A percentile compares a stretch with the other conserved stretches of the same genome.
phyloP scores from a whole-genome alignment of 2,329 filamentous ascomycete genomes.

The Setomelanomma holmii region DNA sequence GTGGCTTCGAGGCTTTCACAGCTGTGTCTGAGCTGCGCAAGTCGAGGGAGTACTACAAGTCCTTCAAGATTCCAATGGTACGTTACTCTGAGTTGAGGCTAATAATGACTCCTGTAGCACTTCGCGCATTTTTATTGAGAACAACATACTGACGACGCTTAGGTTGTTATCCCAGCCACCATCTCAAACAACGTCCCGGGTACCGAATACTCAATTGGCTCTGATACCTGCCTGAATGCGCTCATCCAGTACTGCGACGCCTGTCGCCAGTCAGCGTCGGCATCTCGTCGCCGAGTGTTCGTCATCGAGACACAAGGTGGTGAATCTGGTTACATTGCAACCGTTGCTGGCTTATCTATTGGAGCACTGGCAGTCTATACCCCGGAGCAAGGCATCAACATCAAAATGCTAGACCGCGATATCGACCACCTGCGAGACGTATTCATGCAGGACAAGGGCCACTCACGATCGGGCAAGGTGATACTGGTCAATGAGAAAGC shows the following conservation, averaged over 20 bases:
- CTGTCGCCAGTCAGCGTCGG: constrained; percentile 95
- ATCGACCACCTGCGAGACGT: constrained; percentile 87
- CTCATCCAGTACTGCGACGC: constrained; percentile 95
- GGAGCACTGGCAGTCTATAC: constrained; percentile 95
- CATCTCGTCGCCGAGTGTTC: constrained; percentile 91
- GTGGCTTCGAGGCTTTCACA: constrained; percentile 96
- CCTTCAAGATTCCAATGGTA: constrained; percentile 87
- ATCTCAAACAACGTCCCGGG: constrained; percentile 99
- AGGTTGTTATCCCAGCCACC: constrained; percentile 89
- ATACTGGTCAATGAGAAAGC: constrained; percentile 98
- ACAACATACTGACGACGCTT: constrained; percentile 44
- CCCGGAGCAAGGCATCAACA: constrained; percentile 91
- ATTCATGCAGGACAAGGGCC: constrained; percentile 84
- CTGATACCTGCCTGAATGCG: constrained; percentile 95
- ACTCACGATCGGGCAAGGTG: constrained; percentile 87
- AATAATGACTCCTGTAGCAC: neutral
- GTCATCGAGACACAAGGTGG: constrained; percentile 98
- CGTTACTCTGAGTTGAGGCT: neutral
- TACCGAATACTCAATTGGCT: constrained; percentile 95
- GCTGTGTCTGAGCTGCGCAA: constrained; percentile 86
- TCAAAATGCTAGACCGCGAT: constrained; percentile 90
- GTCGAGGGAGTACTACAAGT: constrained; percentile 77
- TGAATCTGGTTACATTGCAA: constrained; percentile 91
- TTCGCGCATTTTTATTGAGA: neutral
- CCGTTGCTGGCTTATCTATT: constrained; percentile 86